Conservation (phyloP, 352 stramenopile genomes). For the Phytopythium oedochilum region DNA sequence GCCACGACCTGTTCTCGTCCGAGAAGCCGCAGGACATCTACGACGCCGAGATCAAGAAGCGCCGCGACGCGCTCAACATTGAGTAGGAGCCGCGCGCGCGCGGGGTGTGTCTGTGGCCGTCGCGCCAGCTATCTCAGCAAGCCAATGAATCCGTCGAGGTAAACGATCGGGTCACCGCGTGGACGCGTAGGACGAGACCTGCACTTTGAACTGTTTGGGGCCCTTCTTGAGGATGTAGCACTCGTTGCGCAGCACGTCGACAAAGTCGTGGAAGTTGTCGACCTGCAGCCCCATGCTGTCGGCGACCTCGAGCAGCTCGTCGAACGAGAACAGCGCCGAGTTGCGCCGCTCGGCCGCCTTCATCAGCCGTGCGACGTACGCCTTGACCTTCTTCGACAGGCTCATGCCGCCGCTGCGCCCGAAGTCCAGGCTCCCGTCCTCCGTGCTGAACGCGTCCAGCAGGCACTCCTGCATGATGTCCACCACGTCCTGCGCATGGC, state of each 20-base stretch:
- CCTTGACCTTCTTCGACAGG: slow-evolving; percentile 74
- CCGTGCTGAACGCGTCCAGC: slow-evolving; percentile 87
- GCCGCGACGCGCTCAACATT: slow-evolving; percentile 60
- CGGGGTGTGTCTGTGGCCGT: too few species aligned
- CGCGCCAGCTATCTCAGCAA: background rate
- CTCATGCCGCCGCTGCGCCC: slow-evolving; percentile 63
- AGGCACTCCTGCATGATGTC: slow-evolving; percentile 95
- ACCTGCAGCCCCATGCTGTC: slow-evolving; percentile 72
- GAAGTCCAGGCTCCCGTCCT: slow-evolving; percentile 87
- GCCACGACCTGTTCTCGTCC: slow-evolving; percentile 83
- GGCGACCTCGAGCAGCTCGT: slow-evolving; percentile 67
- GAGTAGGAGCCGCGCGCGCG: too few species aligned
- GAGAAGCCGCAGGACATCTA: slow-evolving; percentile 79
- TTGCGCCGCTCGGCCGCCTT: slow-evolving; percentile 54
- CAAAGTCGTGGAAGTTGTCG: slow-evolving; percentile 79
- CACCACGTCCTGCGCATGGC: slow-evolving; percentile 96
- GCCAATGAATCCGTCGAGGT: background rate
- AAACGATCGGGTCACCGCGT: slow-evolving; percentile 9
- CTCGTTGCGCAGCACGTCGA: slow-evolving; percentile 85
- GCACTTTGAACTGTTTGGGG: slow-evolving; percentile 71
- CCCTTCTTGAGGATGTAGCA: slow-evolving; percentile 85
- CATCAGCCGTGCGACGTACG: slow-evolving; percentile 74
- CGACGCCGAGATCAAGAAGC: slow-evolving; percentile 60
- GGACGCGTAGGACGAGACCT: slow-evolving; percentile 50
- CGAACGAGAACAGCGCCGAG: slow-evolving; percentile 67